phyloP scores from a whole-genome alignment of 805 yeast species.

The Brettanomyces anomalus region DNA sequence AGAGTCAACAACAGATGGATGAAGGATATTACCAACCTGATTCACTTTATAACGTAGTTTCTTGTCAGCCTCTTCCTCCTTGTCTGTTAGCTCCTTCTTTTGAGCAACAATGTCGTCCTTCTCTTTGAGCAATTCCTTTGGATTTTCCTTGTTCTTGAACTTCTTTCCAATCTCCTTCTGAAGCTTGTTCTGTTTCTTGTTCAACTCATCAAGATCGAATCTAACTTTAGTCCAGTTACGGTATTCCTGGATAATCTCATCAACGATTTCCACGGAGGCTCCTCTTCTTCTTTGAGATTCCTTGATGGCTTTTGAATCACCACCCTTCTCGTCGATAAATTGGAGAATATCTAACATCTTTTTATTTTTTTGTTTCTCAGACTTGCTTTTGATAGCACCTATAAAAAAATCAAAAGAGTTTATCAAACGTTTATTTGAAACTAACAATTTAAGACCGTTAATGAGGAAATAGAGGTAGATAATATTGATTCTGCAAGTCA shows the following conservation, averaged over 20 bases:
- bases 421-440: too few species aligned
- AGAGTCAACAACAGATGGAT: slow-evolving; percentile 81
- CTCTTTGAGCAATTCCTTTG: slow-evolving; percentile 68
- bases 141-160: slow-evolving; percentile 93
- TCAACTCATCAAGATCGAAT: slow-evolving; percentile 82
- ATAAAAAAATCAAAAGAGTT: too few species aligned
- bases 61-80: slow-evolving; percentile 75
- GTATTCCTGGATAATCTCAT: slow-evolving; percentile 87
- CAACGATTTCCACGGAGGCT: slow-evolving; percentile 88
- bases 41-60: slow-evolving; percentile 73
- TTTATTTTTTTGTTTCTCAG: too few species aligned
- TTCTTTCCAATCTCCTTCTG: slow-evolving; percentile 92
- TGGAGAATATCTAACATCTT: slow-evolving; percentile 85
- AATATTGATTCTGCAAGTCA: too few species aligned
- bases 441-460: too few species aligned
- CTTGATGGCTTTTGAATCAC: slow-evolving; percentile 83
- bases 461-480: too few species aligned
- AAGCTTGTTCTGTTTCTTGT: slow-evolving; percentile 79
- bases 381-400: too few species aligned
- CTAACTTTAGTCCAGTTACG: slow-evolving; percentile 86
- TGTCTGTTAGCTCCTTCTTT: slow-evolving; percentile 55
- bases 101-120: slow-evolving; percentile 67
- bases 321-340: slow-evolving; percentile 95
- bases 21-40: slow-evolving; percentile 90
- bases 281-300: slow-evolving; percentile 91